These are phyloP conservation scores for Babesia gibsoni DNA, from an alignment of 169 alveolate genomes.

Conservation along the genomic window DNA sequence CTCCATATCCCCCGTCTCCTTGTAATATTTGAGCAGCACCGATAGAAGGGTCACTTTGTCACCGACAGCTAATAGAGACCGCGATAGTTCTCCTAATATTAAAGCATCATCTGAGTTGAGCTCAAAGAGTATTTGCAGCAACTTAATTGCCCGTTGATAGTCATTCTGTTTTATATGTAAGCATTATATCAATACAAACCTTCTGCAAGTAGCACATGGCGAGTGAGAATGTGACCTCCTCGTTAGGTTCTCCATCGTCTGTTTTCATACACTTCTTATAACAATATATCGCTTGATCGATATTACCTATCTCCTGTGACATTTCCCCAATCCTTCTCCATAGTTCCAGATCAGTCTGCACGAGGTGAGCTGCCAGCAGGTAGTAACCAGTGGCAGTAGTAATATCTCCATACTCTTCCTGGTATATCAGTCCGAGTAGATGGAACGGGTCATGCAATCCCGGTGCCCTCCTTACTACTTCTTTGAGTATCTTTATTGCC, in stretches of 20 bases:
- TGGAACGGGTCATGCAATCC: slow-evolving; percentile 87
- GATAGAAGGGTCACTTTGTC: slow-evolving; percentile 47
- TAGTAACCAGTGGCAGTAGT: slow-evolving; percentile 83
- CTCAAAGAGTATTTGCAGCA: slow-evolving; percentile 33
- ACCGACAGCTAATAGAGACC: slow-evolving; percentile 40
- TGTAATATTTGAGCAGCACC: slow-evolving; percentile 36
- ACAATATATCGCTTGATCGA: slow-evolving; percentile 66
- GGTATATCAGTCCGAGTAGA: slow-evolving; percentile 84
- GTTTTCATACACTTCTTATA: slow-evolving; percentile 52
- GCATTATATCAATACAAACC: neutral
- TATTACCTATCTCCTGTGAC: slow-evolving; percentile 58
- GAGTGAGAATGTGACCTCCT: slow-evolving; percentile 54
- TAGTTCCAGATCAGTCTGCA: slow-evolving; percentile 74
- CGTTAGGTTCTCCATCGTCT: slow-evolving; percentile 44
- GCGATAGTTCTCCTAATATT: slow-evolving; percentile 40
- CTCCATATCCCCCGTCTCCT: slow-evolving; percentile 23
- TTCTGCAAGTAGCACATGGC: slow-evolving; percentile 61
- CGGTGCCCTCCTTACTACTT: slow-evolving; percentile 80
- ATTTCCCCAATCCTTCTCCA: slow-evolving; percentile 84
- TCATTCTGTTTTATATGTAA: slow-evolving; percentile 31
- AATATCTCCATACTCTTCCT: slow-evolving; percentile 77
- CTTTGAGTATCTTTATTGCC: slow-evolving; percentile 61
- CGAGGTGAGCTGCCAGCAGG: slow-evolving; percentile 85
- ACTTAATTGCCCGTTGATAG: slow-evolving; percentile 44
- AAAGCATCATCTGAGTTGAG: slow-evolving; percentile 54